Conservation (phyloP, 2,329 filamentous ascomycete species). For the Colletotrichum sp. region DNA sequence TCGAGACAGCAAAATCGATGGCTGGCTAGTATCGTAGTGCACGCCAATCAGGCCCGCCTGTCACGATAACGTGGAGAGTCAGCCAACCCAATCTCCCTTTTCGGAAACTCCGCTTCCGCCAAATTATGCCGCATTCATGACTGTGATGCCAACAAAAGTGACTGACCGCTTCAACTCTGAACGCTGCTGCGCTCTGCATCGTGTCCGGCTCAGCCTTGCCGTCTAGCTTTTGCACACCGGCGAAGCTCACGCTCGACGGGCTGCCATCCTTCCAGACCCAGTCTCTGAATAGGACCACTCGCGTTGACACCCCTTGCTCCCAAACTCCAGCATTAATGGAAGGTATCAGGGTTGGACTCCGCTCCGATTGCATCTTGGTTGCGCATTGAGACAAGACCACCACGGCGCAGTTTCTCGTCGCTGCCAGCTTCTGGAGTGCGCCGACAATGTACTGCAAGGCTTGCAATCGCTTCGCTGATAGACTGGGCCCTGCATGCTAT, state of each 20-base stretch:
- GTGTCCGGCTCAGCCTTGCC: slow-evolving; percentile 50
- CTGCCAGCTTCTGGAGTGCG: slow-evolving; percentile 76
- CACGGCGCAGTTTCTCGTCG: slow-evolving; percentile 73
- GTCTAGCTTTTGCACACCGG: slow-evolving; percentile 69
- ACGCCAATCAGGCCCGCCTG: slow-evolving; percentile 50
- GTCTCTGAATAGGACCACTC: slow-evolving; percentile 81
- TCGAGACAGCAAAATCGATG: slow-evolving; percentile 34
- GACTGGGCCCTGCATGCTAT: slow-evolving; percentile 34
- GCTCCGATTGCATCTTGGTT: slow-evolving; percentile 75
- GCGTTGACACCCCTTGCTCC: slow-evolving; percentile 78
- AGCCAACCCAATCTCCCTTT: slow-evolving; percentile 6
- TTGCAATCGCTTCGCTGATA: slow-evolving; percentile 51
- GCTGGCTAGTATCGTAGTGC: slow-evolving; percentile 43
- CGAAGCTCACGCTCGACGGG: slow-evolving; percentile 59
- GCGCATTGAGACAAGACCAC: slow-evolving; percentile 80
- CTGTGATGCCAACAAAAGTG: neutral
- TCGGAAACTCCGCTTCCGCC: slow-evolving; percentile 12
- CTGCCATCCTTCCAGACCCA: slow-evolving; percentile 60
- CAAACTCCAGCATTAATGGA: slow-evolving; percentile 78
- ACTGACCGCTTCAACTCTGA: slow-evolving; percentile 52
- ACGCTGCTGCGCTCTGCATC: slow-evolving; percentile 52
- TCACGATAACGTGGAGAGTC: slow-evolving; percentile 1
- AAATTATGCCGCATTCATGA: neutral
- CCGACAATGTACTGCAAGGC: slow-evolving; percentile 69
- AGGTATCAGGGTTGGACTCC: slow-evolving; percentile 73